phyloP scores from a whole-genome alignment of 2,329 filamentous ascomycete genomes.

The Ceratocystis cubensis region DNA sequence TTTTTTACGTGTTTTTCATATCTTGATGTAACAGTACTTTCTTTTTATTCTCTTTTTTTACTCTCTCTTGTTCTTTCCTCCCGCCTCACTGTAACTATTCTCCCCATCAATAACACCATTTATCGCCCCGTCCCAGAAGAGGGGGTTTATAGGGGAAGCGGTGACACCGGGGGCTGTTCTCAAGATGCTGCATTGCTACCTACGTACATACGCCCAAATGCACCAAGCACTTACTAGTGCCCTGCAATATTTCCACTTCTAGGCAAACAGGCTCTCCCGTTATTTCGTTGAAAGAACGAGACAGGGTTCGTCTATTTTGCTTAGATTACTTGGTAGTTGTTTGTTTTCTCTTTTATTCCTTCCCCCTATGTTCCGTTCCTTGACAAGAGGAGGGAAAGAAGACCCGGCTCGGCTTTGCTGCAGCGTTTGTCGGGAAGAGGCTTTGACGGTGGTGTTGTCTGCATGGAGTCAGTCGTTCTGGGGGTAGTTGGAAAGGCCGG shows the following conservation, averaged over 20 bases:
- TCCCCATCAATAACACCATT: neutral
- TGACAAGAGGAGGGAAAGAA: neutral
- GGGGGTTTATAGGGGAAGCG: neutral
- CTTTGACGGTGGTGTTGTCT: neutral
- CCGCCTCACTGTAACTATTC: neutral
- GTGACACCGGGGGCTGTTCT: neutral
- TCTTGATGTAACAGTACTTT: no score
- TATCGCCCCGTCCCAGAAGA: neutral
- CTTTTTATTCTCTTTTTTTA: no score
- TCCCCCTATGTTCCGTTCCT: neutral
- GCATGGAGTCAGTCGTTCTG: neutral
- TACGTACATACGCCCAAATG: neutral
- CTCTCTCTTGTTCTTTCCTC: neutral
- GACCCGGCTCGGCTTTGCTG: neutral
- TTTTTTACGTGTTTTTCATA: neutral
- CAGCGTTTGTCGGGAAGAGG: neutral
- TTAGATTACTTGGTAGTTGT: neutral
- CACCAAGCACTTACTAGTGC: neutral
- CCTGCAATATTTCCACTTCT: constrained; percentile 6
- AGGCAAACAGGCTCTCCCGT: neutral
- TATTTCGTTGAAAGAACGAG: neutral
- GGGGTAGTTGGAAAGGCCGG: neutral
- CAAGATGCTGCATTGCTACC: neutral
- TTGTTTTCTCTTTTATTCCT: neutral
- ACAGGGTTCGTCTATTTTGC: neutral